Percentiles rank a stretch among this genome's conserved stretches.
These are phyloP conservation scores for Cryptosporidium muris DNA, from an alignment of 169 alveolate species.

Conservation along the genomic window DNA sequence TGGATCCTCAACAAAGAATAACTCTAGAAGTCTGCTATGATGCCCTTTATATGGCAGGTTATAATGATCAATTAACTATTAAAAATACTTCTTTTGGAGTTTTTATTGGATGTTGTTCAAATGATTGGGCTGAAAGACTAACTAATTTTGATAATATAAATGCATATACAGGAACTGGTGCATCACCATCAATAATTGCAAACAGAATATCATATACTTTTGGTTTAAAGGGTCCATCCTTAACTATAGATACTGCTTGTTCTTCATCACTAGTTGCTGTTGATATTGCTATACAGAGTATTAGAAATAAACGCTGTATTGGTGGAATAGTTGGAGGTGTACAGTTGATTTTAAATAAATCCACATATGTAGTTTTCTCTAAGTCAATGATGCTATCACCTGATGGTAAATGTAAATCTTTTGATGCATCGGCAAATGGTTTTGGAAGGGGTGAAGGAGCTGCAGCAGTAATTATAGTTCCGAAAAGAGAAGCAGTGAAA, in stretches of 20 bases:
- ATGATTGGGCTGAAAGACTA: conserved; percentile 76
- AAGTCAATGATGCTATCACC: conserved; percentile 76
- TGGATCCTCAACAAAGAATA: conserved; percentile 85
- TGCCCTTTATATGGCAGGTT: conserved; percentile 73
- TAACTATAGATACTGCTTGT: conserved; percentile 67
- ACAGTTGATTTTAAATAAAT: conserved; percentile 71
- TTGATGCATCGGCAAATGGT: conserved; percentile 80
- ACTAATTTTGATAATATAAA: conserved; percentile 39
- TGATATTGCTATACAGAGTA: conserved; percentile 50
- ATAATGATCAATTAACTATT: conserved; percentile 19
- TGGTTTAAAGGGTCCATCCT: conserved; percentile 55
- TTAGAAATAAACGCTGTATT: conserved; percentile 16
- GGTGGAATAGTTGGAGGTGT: conserved; percentile 77
- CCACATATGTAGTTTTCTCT: conserved; percentile 72
- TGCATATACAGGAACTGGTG: conserved; percentile 77
- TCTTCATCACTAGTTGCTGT: conserved; percentile 59
- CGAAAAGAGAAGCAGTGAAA: conserved; percentile 16
- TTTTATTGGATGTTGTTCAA: conserved; percentile 76
- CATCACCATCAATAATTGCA: conserved; percentile 71
- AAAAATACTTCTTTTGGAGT: conserved; percentile 73
- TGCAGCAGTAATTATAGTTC: conserved; percentile 74
- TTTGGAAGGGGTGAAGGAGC: conserved; percentile 80
- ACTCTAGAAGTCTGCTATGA: conserved; percentile 78
- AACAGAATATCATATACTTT: conserved; percentile 51
- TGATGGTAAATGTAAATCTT: conserved; percentile 81